Evolutionary conservation across 2,329 filamentous ascomycete species (phyloP).

Genomic region (Botryotinia globosa): DNA sequence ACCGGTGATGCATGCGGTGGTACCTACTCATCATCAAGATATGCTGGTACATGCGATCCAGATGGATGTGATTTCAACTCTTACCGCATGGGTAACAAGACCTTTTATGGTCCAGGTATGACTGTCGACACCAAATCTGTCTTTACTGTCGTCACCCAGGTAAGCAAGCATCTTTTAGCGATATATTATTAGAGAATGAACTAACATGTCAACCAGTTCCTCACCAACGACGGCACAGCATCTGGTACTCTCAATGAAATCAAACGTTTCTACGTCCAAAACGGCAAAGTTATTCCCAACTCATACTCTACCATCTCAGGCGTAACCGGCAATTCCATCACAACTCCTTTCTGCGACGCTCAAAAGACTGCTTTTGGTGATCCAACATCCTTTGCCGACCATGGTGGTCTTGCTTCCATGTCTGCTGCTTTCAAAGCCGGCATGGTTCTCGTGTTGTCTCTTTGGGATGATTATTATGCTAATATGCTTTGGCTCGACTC

Average conservation of each 20-base stretch:
- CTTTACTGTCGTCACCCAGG: constrained; percentile 57
- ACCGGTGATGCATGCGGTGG: constrained; percentile 42
- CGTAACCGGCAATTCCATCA: constrained; percentile 52
- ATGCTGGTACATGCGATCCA: constrained; percentile 56
- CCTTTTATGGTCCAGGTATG: constrained; percentile 54
- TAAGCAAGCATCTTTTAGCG: not conserved
- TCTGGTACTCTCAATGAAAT: constrained; percentile 53
- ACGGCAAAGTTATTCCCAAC: constrained; percentile 52
- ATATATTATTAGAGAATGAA: not conserved
- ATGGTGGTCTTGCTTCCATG: constrained; percentile 57
- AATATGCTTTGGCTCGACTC: constrained; percentile 77
- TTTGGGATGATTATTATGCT: constrained; percentile 56
- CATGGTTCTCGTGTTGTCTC: constrained; percentile 63
- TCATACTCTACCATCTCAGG: constrained; percentile 46
- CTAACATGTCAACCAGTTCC: constrained; percentile 8
- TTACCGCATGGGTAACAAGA: constrained; percentile 55
- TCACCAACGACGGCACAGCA: constrained; percentile 40
- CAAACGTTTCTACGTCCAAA: constrained; percentile 55
- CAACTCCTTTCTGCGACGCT: constrained; percentile 52
- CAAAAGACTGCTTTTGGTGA: constrained; percentile 57
- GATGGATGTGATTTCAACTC: constrained; percentile 62
- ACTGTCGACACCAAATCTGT: constrained; percentile 53
- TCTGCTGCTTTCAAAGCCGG: constrained; percentile 52
- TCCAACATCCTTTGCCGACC: constrained; percentile 49
- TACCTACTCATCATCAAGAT: constrained; percentile 47